Conservation (phyloP, 192 early-diverging fungal species). For the Geosiphon pyriformis region DNA sequence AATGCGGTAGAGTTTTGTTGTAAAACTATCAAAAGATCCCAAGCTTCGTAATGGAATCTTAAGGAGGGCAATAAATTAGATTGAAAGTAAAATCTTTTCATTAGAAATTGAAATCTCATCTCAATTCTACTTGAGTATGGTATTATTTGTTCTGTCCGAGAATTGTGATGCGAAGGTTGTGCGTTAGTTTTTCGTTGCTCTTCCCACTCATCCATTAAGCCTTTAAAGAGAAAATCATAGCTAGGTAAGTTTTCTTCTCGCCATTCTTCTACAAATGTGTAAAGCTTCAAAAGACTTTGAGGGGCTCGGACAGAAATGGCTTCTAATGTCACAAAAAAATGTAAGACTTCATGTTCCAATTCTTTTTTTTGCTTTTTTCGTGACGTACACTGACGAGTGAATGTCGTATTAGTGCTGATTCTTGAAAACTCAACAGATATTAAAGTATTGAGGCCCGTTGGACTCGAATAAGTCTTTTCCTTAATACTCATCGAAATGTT, state of each 20-base stretch:
- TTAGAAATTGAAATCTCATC: constrained; percentile 55
- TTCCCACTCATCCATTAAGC: constrained; percentile 64
- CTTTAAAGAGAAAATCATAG: constrained; percentile 69
- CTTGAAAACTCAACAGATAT: constrained; percentile 40
- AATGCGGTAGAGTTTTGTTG: neutral
- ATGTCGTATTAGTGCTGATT: constrained; percentile 38
- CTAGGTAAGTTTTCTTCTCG: constrained; percentile 52
- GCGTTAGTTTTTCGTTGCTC: constrained; percentile 34
- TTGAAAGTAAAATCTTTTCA: constrained; percentile 50
- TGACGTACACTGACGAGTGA: constrained; percentile 34
- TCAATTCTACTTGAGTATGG: constrained; percentile 36
- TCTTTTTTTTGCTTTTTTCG: constrained; percentile 33
- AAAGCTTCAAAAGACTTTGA: constrained; percentile 64
- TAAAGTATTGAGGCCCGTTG: constrained; percentile 28
- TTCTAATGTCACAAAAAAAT: constrained; percentile 44
- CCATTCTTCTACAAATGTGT: constrained; percentile 76
- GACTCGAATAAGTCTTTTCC: constrained; percentile 21
- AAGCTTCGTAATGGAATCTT: constrained; percentile 50
- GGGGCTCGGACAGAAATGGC: constrained; percentile 44
- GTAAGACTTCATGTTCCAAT: constrained; percentile 37
- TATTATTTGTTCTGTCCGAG: too few relatives aligned
- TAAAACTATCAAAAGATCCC: constrained; percentile 47
- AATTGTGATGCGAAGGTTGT: neutral
- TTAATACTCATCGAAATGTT: constrained; percentile 35
- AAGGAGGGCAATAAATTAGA: constrained; percentile 64